Base-by-base conservation (phyloP, 495 filamentous ascomycete species). In the Penicillium angulare region DNA sequence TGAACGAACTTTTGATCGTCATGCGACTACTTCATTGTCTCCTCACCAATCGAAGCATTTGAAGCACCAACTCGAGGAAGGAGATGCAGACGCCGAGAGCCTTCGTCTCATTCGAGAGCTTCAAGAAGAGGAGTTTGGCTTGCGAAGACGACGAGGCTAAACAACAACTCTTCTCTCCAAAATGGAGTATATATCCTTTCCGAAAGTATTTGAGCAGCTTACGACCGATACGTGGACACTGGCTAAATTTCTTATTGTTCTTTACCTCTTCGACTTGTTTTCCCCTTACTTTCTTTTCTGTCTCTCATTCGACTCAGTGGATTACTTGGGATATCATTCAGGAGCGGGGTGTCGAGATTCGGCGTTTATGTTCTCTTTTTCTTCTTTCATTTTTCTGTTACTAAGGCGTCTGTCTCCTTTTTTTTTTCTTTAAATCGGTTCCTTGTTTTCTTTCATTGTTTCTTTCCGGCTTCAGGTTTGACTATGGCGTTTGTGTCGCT, bases 101-200 rank as follows among this genome's bases (percentile, higher is more conserved):
- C 48, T 82, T 49, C 76, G 71, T 33, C 53, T 85, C 20, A 83
- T 83, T 47, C 74, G 76, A 50, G 72, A 79, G 63, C 53, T 86
- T 36, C 79, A 81, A 59, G 79, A 80, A 55, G 73, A 81, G 50
- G 82, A 84, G 40, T 79, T 79, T 52, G 79, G 82, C 7, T 63
- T 86, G 50, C 68, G 83, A 46, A 74, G 77, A 57, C 71, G 79
- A 52, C 67, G 47, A 47, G 71, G 50, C 56, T 63, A 45, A 56
- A 44, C n/a, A n/a, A n/a, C n/a, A n/a, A n/a, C n/a, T n/a, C n/a
- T n/a, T n/a, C n/a, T n/a, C 13, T 23, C 9, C 33, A n/a, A 7
- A 24, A 12, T 12, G 7, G 38, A 21, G 27, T 9, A 1, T 9
- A 7, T 31, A 9, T 13, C 21, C 7, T 15, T 20, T 12, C 13